Evolutionary conservation across 2,329 filamentous ascomycete genomes (phyloP).

Genomic region (Cadophora malorum): DNA sequence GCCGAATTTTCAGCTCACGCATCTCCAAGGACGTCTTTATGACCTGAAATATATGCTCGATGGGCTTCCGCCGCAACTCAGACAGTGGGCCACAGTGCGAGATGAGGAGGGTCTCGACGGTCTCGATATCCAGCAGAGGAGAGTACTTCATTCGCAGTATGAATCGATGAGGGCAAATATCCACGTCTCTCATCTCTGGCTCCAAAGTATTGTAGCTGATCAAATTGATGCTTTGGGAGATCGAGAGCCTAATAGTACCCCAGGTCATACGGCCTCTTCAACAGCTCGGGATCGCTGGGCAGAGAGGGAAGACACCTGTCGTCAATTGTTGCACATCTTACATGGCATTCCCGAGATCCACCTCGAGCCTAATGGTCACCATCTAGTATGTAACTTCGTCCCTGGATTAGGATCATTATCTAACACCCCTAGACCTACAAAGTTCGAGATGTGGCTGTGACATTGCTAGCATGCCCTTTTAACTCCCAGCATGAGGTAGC

Average conservation of each 20-base stretch:
- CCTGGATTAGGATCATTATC: not conserved
- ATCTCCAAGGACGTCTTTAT: conserved; percentile 42
- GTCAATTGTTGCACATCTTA: conserved; percentile 47
- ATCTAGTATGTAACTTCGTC: conserved; percentile 39
- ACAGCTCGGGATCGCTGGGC: conserved; percentile 38
- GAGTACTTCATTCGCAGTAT: conserved; percentile 30
- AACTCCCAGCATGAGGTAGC: conserved; percentile 39
- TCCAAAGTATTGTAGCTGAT: conserved; percentile 47
- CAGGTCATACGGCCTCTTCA: not conserved
- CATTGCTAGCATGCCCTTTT: conserved; percentile 47
- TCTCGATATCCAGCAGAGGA: not conserved
- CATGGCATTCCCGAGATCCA: conserved; percentile 45
- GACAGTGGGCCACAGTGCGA: conserved; percentile 41
- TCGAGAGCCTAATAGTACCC: not conserved
- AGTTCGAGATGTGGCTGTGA: conserved; percentile 47
- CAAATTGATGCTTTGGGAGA: conserved; percentile 43
- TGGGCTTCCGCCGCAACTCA: conserved; percentile 38
- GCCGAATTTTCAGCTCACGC: conserved; percentile 29
- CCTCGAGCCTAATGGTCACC: conserved; percentile 47
- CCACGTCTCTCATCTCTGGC: conserved; percentile 49
- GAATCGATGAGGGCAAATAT: conserved; percentile 46
- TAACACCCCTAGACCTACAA: conserved; percentile 42
- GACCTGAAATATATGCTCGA: conserved; percentile 44
- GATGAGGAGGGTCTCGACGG: conserved; percentile 10
- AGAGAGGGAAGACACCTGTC: conserved; percentile 48